Percentiles rank a stretch among this genome's conserved stretches.
Conservation (phyloP, 2,329 filamentous ascomycete genomes). For the Emergomyces orientalis region DNA sequence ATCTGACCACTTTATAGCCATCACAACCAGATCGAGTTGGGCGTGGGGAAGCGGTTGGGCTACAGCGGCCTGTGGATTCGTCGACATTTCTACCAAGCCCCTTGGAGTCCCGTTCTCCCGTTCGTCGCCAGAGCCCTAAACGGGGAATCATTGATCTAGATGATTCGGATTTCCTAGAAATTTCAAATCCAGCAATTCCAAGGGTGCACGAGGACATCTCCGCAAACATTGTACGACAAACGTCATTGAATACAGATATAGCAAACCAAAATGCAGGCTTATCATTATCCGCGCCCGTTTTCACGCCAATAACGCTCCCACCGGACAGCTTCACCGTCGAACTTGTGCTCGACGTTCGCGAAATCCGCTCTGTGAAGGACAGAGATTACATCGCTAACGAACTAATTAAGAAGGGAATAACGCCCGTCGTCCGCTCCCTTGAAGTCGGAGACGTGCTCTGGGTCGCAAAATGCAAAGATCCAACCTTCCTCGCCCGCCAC, state of each 20-base stretch:
- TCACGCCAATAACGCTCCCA: constrained; percentile 53
- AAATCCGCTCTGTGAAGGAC: constrained; percentile 62
- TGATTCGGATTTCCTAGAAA: constrained; percentile 1
- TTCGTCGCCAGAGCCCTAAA: neutral
- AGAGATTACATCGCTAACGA: constrained; percentile 69
- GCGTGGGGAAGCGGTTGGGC: too few species aligned
- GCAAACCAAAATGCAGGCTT: neutral
- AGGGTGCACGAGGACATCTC: neutral
- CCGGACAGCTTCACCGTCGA: constrained; percentile 62
- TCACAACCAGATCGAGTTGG: neutral
- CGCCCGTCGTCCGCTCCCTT: constrained; percentile 57
- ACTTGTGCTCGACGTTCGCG: constrained; percentile 64
- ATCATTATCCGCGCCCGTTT: constrained; percentile 14
- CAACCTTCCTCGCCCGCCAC: constrained; percentile 45
- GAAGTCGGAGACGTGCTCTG: constrained; percentile 69
- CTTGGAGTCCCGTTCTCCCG: neutral
- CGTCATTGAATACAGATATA: neutral
- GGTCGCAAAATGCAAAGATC: constrained; percentile 63
- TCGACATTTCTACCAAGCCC: neutral
- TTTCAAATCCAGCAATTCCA: neutral
- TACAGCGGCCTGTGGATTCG: neutral
- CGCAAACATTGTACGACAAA: neutral
- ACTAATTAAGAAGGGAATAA: constrained; percentile 56
- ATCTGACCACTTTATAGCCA: constrained; percentile 4
- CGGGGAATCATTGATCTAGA: neutral